Evolutionary conservation across 108 stramenopile species (phyloP), one percentile per base, ranked within the genome.

Genomic region (Cyclotella cryptica): DNA sequence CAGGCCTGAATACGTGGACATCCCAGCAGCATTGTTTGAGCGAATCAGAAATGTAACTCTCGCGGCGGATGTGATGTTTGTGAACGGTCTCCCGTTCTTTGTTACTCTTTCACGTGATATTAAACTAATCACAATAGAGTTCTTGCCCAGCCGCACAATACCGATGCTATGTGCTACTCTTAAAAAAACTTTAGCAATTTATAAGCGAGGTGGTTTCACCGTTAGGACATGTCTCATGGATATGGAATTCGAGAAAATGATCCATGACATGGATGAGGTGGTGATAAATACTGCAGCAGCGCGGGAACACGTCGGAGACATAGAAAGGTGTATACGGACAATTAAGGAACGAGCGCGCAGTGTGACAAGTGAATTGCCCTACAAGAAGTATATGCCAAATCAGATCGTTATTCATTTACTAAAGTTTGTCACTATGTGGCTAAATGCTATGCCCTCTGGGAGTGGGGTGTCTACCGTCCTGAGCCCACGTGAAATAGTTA

Each of bases 251-350:
- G 27, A 75, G 9, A 43, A 9, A n/a, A 4, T 83, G 4, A 21
- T 78, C 13, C n/a, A n/a, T n/a, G n/a, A n/a, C n/a, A n/a, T n/a
- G n/a, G n/a, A n/a, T n/a, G n/a, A n/a, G n/a, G n/a, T n/a, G n/a
- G n/a, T n/a, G n/a, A n/a, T n/a, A n/a, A 84, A 84, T 46, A 77
- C 70, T 17, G 63, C 83, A 1, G 70, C 40, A 4, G 72, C 77
- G 13, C 45, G 54, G 13, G 65, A 84, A 49, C 77, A 84, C 35
- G 83, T 77, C n/a, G n/a, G n/a, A n/a, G n/a, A n/a, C n/a, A n/a
- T n/a, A n/a, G n/a, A n/a, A n/a, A n/a, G n/a, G n/a, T 5, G 55
- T 1, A 73, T 65, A 44, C 46, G 83, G 11, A 30, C 62, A n/a
- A n/a, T 66, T 41, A 77, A 73, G 49, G 71, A 79, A 14, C 72